Conservation (phyloP, 371 early-diverging fungal genomes). For the Dinochytrium kinnereticum region DNA sequence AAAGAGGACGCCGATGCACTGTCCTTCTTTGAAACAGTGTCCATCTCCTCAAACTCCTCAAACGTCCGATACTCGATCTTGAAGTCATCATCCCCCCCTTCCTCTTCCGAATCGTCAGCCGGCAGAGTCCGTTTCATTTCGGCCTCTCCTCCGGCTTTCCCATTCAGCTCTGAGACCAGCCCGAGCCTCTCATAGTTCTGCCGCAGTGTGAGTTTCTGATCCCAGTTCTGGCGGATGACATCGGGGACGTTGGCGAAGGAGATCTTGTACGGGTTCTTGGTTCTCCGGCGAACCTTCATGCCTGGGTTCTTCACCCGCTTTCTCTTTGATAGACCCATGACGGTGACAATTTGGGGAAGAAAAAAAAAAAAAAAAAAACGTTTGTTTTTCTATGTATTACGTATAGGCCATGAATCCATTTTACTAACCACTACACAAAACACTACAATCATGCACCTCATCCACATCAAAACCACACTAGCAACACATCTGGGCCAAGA, state of each 20-base stretch:
- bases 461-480: too few species aligned
- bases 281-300: conserved; percentile 41
- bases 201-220: conserved; percentile 72
- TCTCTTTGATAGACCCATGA: too few species aligned
- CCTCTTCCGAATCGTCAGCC: conserved; percentile 22
- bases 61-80: conserved; percentile 1
- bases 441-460: too few species aligned
- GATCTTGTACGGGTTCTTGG: conserved; percentile 44
- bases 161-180: conserved; percentile 77
- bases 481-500: too few species aligned
- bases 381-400: too few species aligned
- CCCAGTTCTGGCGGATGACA: conserved; percentile 73
- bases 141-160: conserved; percentile 66
- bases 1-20: not conserved
- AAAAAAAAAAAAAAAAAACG: too few species aligned
- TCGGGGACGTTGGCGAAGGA: conserved; percentile 44
- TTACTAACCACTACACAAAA: too few species aligned
- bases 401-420: too few species aligned
- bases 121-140: not conserved
- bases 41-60: conserved; percentile 31
- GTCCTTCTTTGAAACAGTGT: not conserved
- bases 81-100: conserved; percentile 19
- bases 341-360: too few species aligned
- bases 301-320: conserved; percentile 45
- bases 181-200: conserved; percentile 76